phyloP scores from a whole-genome alignment of 2,329 filamentous ascomycete genomes.

The Alternaria dauci region DNA sequence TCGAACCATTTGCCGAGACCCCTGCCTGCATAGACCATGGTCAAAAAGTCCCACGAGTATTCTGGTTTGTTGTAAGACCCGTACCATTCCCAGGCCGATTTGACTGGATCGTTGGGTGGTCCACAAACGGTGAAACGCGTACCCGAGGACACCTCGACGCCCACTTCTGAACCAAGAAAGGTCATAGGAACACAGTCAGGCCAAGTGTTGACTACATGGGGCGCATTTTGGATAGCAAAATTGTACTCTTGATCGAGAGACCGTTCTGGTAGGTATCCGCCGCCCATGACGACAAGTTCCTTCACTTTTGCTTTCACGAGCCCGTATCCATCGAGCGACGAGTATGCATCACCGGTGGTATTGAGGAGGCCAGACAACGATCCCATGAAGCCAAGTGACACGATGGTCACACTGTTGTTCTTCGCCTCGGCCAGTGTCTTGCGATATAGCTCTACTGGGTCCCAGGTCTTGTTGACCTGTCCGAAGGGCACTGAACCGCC shows the following conservation, averaged over 20 bases:
- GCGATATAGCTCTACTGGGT: constrained; percentile 57
- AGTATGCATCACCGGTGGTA: constrained; percentile 54
- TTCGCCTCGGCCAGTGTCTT: constrained; percentile 52
- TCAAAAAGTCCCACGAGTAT: constrained; percentile 38
- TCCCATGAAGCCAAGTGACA: constrained; percentile 57
- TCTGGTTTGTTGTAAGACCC: constrained; percentile 31
- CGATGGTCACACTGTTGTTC: constrained; percentile 56
- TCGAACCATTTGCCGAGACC: constrained; percentile 45
- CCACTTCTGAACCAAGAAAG: constrained; percentile 58
- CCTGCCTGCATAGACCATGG: constrained; percentile 29
- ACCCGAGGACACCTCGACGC: constrained; percentile 55
- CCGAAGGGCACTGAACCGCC: constrained; percentile 50
- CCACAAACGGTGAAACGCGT: constrained; percentile 41
- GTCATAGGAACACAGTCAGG: constrained; percentile 43
- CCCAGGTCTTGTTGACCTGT: constrained; percentile 43
- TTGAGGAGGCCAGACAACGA: constrained; percentile 60
- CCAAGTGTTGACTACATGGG: constrained; percentile 60
- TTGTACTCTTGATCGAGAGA: constrained; percentile 57
- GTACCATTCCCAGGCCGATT: constrained; percentile 34
- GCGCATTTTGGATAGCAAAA: constrained; percentile 56
- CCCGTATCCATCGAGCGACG: constrained; percentile 51
- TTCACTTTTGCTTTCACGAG: constrained; percentile 57
- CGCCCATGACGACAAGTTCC: constrained; percentile 64
- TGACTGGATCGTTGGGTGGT: constrained; percentile 28
- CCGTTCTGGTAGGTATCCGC: constrained; percentile 53